Base-by-base conservation (phyloP, 139 green algal species). In the Desmodesmus armatus region DNA sequence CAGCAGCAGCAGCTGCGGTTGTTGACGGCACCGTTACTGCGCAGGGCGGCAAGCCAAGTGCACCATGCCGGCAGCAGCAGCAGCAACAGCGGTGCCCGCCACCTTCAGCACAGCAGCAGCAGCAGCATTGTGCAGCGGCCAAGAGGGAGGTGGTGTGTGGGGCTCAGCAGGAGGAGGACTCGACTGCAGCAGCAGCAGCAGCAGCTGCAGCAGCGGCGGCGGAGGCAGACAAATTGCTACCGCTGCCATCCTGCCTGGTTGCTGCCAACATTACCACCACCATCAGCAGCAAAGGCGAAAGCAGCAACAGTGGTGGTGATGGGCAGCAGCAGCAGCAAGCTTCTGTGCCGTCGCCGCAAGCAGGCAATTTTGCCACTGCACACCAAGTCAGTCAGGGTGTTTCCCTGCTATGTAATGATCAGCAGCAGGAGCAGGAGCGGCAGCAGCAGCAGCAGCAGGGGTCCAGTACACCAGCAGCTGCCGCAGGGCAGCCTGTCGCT, bases 41-140 rank as follows among this genome's bases (percentile, higher is more conserved):
- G 15, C 15, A 13, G 15, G 17, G 51, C 51, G 15, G 17, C 51
- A 62, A 17, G 51, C 15, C 51, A 27, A 17, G 15, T 62, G 51
- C 51, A 27, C 51, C 51, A 27, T 62, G 51, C 15, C 70, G 6
- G 76, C 40, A 17, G 49, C 31, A 23, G 69, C 53, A 23, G 58
- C 76, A 80, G 76, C 51, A 19, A 29, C 73, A 65, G 69, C 69
- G 53, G 69, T 13, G 51, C 51, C n/a, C n/a, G n/a, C n/a, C n/a
- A n/a, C n/a, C n/a, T n/a, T n/a, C n/a, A n/a, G 35, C 66, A 25
- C 3, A n/a, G 66, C 66, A 43, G 33, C 66, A 74, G 66, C 66
- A 49, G 66, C 65, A 13, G 65, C 33, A 23, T n/a, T n/a, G n/a
- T n/a, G n/a, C n/a, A n/a, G n/a, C n/a, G n/a, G n/a, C n/a, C n/a